phyloP scores from a whole-genome alignment of 2,329 filamentous ascomycete genomes.

The Venturia asperata region DNA sequence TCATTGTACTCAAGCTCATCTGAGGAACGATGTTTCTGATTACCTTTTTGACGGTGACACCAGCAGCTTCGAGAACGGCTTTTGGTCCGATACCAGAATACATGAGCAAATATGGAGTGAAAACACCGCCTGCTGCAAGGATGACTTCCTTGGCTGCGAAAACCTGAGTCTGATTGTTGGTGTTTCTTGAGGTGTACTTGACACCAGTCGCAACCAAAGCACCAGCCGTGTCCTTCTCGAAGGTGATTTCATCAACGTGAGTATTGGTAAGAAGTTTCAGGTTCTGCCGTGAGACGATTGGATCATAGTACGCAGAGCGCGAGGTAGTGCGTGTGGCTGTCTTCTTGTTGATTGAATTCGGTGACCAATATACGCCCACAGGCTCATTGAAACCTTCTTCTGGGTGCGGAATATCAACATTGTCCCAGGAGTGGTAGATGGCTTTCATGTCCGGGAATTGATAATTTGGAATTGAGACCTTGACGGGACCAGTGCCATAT shows the following conservation, averaged over 20 bases:
- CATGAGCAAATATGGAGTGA: constrained; percentile 29
- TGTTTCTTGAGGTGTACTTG: constrained; percentile 25
- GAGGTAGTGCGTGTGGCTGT: background rate
- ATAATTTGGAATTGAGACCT: background rate
- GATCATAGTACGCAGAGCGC: background rate
- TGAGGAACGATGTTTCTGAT: background rate
- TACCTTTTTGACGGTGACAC: constrained; percentile 10
- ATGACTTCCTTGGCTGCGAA: constrained; percentile 27
- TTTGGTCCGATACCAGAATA: constrained; percentile 15
- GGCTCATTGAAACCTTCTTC: background rate
- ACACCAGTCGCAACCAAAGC: constrained; percentile 24
- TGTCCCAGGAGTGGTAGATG: background rate
- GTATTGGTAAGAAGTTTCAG: background rate
- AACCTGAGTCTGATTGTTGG: background rate
- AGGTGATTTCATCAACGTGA: background rate
- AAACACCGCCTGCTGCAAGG: constrained; percentile 27
- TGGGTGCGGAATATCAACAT: background rate
- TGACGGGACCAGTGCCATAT: background rate
- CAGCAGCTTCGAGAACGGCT: background rate
- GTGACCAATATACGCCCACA: background rate
- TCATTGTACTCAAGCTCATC: background rate
- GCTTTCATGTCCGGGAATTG: background rate
- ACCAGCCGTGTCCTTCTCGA: background rate
- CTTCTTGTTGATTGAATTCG: background rate
- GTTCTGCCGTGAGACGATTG: background rate